These are phyloP conservation scores for Phialemonium atrogriseum DNA, from an alignment of 2,329 filamentous ascomycete genomes.

Conservation along the genomic window DNA sequence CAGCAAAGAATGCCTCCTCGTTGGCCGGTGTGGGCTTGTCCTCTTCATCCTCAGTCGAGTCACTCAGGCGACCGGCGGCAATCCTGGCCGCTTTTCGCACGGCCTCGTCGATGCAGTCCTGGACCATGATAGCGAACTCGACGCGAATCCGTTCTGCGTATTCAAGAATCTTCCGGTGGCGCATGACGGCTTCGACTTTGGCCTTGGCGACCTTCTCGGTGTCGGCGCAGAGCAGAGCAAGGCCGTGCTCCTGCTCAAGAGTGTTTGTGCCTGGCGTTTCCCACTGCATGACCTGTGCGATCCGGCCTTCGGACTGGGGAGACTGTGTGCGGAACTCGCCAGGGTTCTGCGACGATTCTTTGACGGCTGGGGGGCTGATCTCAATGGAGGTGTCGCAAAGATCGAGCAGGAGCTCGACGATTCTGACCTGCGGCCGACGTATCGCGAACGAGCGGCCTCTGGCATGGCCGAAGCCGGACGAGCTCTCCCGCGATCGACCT, in stretches of 20 bases:
- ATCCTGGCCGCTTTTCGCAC: conserved; percentile 84
- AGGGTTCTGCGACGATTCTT: conserved; percentile 61
- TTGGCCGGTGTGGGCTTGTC: conserved; percentile 33
- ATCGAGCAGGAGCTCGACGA: conserved; percentile 90
- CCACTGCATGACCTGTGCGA: conserved; percentile 93
- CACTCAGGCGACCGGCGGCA: conserved; percentile 74
- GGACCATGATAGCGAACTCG: conserved; percentile 85
- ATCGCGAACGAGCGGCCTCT: conserved; percentile 86
- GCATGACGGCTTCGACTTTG: conserved; percentile 88
- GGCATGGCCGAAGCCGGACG: conserved; percentile 66
- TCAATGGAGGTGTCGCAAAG: conserved; percentile 93
- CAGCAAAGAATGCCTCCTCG: conserved; percentile 48
- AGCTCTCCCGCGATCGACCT: conserved; percentile 63
- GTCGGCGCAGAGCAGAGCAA: conserved; percentile 81
- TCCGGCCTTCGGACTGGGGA: conserved; percentile 89
- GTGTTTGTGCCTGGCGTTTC: conserved; percentile 89
- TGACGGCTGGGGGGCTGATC: conserved; percentile 88
- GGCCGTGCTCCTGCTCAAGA: conserved; percentile 84
- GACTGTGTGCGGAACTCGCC: conserved; percentile 88
- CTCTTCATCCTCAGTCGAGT: conserved; percentile 59
- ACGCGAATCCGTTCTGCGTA: conserved; percentile 93
- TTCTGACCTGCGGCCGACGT: conserved; percentile 78
- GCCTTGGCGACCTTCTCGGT: conserved; percentile 76
- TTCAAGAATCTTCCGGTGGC: conserved; percentile 87
- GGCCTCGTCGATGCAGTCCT: conserved; percentile 91